Evolutionary conservation across 306 rosid species (phyloP).

Genomic region (Vigna hirtella): DNA sequence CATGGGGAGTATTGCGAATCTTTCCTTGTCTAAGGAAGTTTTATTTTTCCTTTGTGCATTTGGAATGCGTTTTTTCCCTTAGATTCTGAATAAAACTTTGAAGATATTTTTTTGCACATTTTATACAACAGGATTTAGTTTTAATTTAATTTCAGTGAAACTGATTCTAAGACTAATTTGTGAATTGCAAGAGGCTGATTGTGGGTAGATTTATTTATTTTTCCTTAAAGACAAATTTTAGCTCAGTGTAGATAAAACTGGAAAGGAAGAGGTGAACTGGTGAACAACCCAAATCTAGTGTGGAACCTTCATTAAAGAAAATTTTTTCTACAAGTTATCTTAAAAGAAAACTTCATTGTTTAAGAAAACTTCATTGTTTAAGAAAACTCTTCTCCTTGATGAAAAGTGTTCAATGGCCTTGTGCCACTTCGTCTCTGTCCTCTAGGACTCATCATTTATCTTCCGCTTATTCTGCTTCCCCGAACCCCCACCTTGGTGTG

Average conservation of each 20-base stretch:
- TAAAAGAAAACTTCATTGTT: neutral
- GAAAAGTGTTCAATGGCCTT: too few species aligned
- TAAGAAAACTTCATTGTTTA: neutral
- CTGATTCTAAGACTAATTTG: conserved; percentile 5
- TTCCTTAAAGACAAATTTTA: conserved; percentile 29
- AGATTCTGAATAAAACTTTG: conserved; percentile 19
- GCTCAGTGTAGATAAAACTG: neutral
- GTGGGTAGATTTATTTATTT: neutral
- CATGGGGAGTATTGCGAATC: conserved; percentile 71
- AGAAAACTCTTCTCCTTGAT: neutral
- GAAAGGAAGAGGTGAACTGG: conserved; percentile 27
- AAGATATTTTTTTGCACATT: neutral
- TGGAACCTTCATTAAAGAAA: neutral
- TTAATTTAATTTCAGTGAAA: conserved; percentile 22
- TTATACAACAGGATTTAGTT: conserved; percentile 1
- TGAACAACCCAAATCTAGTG: conserved; percentile 8
- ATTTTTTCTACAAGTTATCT: neutral
- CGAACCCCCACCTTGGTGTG: neutral
- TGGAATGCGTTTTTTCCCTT: neutral
- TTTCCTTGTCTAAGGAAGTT: conserved; percentile 1
- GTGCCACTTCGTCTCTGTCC: neutral
- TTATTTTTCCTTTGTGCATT: conserved; percentile 2
- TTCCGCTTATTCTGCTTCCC: neutral
- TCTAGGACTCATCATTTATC: too few species aligned
- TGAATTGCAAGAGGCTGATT: conserved; percentile 7